Conservation (phyloP, 2,329 filamentous ascomycete species). For the Trichoderma sp. region DNA sequence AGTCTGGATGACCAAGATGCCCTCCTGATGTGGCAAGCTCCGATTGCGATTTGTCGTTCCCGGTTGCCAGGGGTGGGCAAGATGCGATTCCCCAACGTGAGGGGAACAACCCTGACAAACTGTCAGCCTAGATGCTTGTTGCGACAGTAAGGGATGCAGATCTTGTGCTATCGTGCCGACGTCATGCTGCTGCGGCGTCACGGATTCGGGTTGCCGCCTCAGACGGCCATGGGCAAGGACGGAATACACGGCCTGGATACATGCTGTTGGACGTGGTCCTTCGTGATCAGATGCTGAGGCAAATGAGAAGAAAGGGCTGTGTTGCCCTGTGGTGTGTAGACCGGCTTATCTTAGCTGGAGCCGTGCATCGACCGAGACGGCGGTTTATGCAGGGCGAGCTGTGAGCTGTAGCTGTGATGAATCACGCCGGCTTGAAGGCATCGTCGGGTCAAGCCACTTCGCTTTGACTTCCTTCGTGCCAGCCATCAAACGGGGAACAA, state of each 20-base stretch:
- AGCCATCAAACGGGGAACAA: conserved; percentile 14
- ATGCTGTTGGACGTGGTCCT: conserved; percentile 10
- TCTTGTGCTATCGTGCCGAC: background rate
- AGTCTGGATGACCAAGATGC: background rate
- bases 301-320: background rate
- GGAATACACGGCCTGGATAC: too few relatives aligned
- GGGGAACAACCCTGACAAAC: background rate
- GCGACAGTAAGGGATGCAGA: background rate
- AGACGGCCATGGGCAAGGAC: background rate
- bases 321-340: background rate
- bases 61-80: background rate
- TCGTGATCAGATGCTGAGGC: conserved; percentile 10
- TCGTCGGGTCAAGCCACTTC: background rate
- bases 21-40: background rate
- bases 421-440: background rate
- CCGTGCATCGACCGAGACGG: conserved; percentile 7
- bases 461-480: background rate
- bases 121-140: background rate
- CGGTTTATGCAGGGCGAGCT: conserved; percentile 8
- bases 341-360: background rate
- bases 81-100: background rate
- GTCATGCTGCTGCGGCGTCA: conserved; percentile 9
- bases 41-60: background rate
- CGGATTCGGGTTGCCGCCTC: background rate
- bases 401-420: background rate